Percentiles rank a stretch among this genome's conserved stretches.
These are phyloP conservation scores for Coccinonectria pachysandricola DNA, from an alignment of 2,329 filamentous ascomycete genomes.

Conservation along the genomic window DNA sequence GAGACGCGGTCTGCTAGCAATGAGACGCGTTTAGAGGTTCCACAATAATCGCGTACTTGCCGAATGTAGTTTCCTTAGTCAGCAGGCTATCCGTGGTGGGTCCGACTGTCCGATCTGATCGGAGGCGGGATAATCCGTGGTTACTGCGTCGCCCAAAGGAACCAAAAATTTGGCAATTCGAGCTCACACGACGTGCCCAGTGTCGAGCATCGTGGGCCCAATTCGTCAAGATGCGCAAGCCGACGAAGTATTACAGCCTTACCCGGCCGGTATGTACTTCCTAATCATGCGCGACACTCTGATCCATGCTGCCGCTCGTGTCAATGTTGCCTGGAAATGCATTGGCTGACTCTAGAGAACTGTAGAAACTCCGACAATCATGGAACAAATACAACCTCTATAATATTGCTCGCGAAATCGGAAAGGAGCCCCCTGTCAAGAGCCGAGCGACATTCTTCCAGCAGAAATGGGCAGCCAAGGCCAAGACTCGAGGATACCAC, in stretches of 20 bases:
- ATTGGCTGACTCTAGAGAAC: conserved; percentile 9
- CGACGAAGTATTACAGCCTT: conserved; percentile 54
- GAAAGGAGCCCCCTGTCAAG: conserved; percentile 21
- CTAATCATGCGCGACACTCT: no score
- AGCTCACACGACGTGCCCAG: conserved; percentile 17
- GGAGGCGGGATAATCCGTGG: conserved; percentile 22
- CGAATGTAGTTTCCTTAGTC: conserved; percentile 10
- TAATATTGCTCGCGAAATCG: conserved; percentile 52
- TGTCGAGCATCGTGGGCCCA: conserved; percentile 17
- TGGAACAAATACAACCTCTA: conserved; percentile 98
- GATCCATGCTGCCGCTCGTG: no score
- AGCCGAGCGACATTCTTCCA: conserved; percentile 71
- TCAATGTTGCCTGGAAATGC: conserved; percentile 5
- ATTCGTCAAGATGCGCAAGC: conserved; percentile 40
- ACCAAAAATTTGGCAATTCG: conserved; percentile 22
- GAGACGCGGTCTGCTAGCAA: conserved; percentile 1
- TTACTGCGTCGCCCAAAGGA: conserved; percentile 9
- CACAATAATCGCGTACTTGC: conserved; percentile 4
- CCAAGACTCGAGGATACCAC: conserved; percentile 75
- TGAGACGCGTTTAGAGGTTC: no score
- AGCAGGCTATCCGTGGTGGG: conserved; percentile 6
- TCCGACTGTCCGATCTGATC: conserved; percentile 2
- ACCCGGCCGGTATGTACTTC: conserved; percentile 47
- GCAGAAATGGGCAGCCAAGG: conserved; percentile 94
- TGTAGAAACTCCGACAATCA: conserved; percentile 82